phyloP scores from a whole-genome alignment of 306 rosid genomes.

The Luffa aegyptiaca region DNA sequence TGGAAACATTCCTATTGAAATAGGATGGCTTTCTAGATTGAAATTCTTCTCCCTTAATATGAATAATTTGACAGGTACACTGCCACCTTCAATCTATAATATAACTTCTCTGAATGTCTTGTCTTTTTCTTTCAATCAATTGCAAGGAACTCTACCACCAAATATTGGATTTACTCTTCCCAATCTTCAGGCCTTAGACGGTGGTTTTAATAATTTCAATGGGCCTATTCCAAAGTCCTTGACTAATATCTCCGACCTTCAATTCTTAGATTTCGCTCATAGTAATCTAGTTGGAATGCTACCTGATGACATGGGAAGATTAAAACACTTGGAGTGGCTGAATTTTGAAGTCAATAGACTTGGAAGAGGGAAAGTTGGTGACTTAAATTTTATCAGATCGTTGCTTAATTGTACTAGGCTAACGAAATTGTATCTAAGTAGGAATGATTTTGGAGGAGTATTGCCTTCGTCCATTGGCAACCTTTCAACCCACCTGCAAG shows the following conservation, averaged over 20 bases:
- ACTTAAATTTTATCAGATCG: constrained; percentile 5
- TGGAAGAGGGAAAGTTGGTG: constrained; percentile 20
- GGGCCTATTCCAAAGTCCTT: constrained; percentile 32
- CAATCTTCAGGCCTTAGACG: constrained; percentile 18
- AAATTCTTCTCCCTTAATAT: not conserved
- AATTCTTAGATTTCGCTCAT: constrained; percentile 16
- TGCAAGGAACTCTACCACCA: constrained; percentile 27
- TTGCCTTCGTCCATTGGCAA: constrained; percentile 20
- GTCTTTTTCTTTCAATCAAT: no score
- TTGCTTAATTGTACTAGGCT: constrained; percentile 26
- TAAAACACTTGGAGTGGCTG: constrained; percentile 15
- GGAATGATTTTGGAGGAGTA: constrained; percentile 16
- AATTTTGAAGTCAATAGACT: constrained; percentile 13
- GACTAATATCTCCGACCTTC: constrained; percentile 29
- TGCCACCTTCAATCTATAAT: not conserved
- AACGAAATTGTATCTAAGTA: not conserved
- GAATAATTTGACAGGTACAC: not conserved
- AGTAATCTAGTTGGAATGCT: constrained; percentile 26
- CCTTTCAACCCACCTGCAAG: constrained; percentile 6
- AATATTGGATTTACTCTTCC: constrained; percentile 38
- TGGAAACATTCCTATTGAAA: not conserved
- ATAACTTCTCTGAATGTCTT: no score
- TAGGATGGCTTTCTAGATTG: not conserved
- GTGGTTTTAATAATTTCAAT: constrained; percentile 20
- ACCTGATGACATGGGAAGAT: constrained; percentile 25